Percentiles rank a stretch among this genome's conserved stretches.
Evolutionary conservation across 306 rosid species (phyloP).

Genomic region (Senna siamea): DNA sequence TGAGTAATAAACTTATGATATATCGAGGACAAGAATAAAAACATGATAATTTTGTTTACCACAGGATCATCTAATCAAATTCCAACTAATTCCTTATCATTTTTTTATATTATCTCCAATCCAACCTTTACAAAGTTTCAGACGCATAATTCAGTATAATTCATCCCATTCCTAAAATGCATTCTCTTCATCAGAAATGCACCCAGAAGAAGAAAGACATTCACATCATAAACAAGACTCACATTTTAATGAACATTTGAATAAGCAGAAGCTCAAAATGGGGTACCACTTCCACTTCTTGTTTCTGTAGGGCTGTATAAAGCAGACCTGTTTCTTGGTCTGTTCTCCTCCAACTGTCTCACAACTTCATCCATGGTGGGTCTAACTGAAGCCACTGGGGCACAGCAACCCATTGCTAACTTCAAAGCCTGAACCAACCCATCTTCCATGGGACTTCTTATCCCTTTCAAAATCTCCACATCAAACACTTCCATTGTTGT

Average conservation of each 20-base stretch:
- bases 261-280: constrained; percentile 64
- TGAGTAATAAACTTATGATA: no score
- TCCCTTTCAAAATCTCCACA: constrained; percentile 83
- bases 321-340: constrained; percentile 98
- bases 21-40: neutral
- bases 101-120: neutral
- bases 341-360: constrained; percentile 95
- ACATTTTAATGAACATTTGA: constrained; percentile 40
- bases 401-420: constrained; percentile 99
- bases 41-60: constrained; percentile 1
- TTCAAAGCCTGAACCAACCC: constrained; percentile 90
- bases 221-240: constrained; percentile 40
- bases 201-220: constrained; percentile 30
- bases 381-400: constrained; percentile 92
- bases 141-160: neutral
- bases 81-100: neutral
- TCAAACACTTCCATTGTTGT: constrained; percentile 96
- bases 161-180: constrained; percentile 1
- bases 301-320: constrained; percentile 96
- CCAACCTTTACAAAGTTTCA: neutral
- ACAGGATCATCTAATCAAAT: neutral
- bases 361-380: constrained; percentile 97
- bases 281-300: constrained; percentile 95
- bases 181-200: neutral
- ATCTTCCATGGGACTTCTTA: constrained; percentile 95